Conservation (phyloP, 495 filamentous ascomycete species). For the Trichocladium antarcticum region DNA sequence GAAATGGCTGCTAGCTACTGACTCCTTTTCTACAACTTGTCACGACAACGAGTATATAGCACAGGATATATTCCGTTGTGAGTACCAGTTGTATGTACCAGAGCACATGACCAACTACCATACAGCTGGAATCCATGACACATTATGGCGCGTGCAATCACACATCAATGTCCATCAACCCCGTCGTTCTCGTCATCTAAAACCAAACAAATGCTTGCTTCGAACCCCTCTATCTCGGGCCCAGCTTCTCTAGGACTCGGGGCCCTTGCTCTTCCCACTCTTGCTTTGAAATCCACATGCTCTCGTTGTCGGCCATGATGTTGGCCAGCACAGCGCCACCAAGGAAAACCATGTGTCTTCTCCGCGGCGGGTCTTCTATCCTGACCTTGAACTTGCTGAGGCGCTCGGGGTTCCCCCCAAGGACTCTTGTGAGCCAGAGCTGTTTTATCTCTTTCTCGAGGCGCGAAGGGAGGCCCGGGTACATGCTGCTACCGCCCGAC, state of each 20-base stretch:
- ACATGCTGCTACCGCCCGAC: constrained; percentile 96
- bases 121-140: neutral
- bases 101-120: too few species aligned
- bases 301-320: constrained; percentile 96
- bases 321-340: constrained; percentile 95
- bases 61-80: too few species aligned
- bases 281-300: constrained; percentile 95
- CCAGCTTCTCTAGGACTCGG: constrained; percentile 81
- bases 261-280: constrained; percentile 94
- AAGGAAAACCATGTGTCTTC: constrained; percentile 97
- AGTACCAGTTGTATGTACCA: too few species aligned
- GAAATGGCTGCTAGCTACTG: too few species aligned
- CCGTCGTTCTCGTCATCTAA: constrained; percentile 8
- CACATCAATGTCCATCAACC: neutral
- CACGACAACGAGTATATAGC: too few species aligned
- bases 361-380: constrained; percentile 92
- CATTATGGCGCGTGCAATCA: neutral
- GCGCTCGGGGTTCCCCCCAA: constrained; percentile 81
- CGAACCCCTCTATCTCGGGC: constrained; percentile 47
- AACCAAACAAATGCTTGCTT: constrained; percentile 11
- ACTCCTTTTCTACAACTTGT: too few species aligned
- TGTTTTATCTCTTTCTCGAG: constrained; percentile 99
- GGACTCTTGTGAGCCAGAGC: constrained; percentile 87
- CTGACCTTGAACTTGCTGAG: constrained; percentile 98
- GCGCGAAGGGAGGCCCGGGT: constrained; percentile 84